Evolutionary conservation across 2,329 filamentous ascomycete genomes (phyloP).

Genomic region (Neonectria ditissima): DNA sequence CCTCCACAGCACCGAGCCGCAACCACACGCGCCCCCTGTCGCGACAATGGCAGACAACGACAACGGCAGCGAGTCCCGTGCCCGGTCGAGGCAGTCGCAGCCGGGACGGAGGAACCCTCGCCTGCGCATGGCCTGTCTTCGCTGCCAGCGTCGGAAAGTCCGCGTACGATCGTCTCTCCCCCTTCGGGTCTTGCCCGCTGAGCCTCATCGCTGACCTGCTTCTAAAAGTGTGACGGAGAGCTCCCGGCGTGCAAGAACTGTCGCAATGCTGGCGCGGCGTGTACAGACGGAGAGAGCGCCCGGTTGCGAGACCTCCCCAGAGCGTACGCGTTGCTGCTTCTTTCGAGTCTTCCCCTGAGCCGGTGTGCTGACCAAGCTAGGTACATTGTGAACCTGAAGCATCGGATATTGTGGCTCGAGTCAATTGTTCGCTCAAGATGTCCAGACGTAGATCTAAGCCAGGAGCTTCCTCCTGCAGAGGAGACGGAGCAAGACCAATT

Average conservation of each 20-base stretch:
- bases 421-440: constrained; percentile 56
- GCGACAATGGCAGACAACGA: constrained; percentile 32
- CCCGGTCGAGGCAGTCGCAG: constrained; percentile 30
- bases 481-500: constrained; percentile 30
- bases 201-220: constrained; percentile 12
- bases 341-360: too few relatives aligned
- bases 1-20: not conserved
- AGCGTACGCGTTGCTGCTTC: constrained; percentile 47
- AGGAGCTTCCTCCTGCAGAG: constrained; percentile 28
- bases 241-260: constrained; percentile 58
- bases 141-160: constrained; percentile 64
- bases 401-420: constrained; percentile 60
- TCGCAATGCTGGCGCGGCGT: constrained; percentile 54
- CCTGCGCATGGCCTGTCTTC: constrained; percentile 47
- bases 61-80: constrained; percentile 2
- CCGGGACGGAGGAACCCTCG: constrained; percentile 42
- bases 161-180: constrained; percentile 49
- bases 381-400: constrained; percentile 52
- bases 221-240: constrained; percentile 58
- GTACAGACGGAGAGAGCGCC: constrained; percentile 58
- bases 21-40: not conserved
- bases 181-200: not conserved
- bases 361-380: too few relatives aligned
- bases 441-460: constrained; percentile 55
- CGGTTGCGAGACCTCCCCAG: constrained; percentile 55